These are phyloP conservation scores for Hemileccinum impolitum DNA, from an alignment of 768 basidiomycete species.

Conservation along the genomic window DNA sequence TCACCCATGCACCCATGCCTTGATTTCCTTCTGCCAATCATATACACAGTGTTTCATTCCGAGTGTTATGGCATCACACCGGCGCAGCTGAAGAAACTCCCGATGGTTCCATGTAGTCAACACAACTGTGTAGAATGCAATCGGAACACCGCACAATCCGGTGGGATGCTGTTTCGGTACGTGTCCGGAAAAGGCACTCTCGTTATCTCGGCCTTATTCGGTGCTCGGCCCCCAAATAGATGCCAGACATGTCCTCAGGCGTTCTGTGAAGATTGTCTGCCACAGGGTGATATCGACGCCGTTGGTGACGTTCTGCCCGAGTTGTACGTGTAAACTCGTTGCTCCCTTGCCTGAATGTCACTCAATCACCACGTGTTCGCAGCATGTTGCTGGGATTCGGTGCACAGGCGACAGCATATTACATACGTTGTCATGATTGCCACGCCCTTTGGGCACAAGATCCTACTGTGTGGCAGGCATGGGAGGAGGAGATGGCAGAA, in stretches of 20 bases:
- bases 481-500: constrained; percentile 42
- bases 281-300: constrained; percentile 45
- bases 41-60: constrained; percentile 48
- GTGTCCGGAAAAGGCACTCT: not conserved
- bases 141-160: constrained; percentile 43
- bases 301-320: constrained; percentile 57
- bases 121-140: constrained; percentile 47
- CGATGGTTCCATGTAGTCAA: constrained; percentile 42
- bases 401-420: constrained; percentile 38
- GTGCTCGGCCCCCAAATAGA: constrained; percentile 24
- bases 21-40: not conserved
- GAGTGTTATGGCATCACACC: constrained; percentile 42
- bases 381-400: constrained; percentile 43
- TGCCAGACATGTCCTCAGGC: constrained; percentile 59
- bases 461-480: constrained; percentile 37
- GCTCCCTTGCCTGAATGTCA: not conserved
- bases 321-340: constrained; percentile 39
- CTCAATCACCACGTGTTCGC: constrained; percentile 11
- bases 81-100: constrained; percentile 26
- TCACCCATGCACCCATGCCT: constrained; percentile 8
- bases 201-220: constrained; percentile 1
- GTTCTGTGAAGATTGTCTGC: constrained; percentile 61
- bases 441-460: constrained; percentile 34
- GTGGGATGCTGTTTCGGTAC: constrained; percentile 59
- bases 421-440: constrained; percentile 51